Evolutionary conservation across 108 stramenopile genomes (phyloP).

Genomic region (Conticribra weissflogii): DNA sequence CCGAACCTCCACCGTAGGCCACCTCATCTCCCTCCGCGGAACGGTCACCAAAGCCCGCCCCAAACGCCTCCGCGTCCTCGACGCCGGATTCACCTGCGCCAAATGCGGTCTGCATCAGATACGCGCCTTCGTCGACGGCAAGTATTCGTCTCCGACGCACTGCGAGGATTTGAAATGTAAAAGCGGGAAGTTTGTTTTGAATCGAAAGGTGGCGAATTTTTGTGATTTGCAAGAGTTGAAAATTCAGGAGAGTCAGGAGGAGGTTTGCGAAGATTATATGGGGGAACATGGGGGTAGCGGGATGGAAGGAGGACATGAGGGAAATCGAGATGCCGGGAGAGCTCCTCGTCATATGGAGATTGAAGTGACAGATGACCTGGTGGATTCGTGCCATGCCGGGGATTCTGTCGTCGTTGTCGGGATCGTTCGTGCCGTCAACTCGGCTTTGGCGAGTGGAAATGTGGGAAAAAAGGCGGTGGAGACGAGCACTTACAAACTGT

Average conservation of each 20-base stretch:
- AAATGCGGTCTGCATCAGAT: slow-evolving; percentile 77
- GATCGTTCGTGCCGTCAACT: slow-evolving; percentile 87
- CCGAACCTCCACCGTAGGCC: slow-evolving; percentile 37
- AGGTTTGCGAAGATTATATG: slow-evolving; percentile 44
- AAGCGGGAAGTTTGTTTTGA: slow-evolving; percentile 68
- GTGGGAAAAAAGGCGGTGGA: slow-evolving; percentile 85
- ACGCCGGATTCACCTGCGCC: slow-evolving; percentile 87
- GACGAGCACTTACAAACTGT: slow-evolving; percentile 88
- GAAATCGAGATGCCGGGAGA: slow-evolving; percentile 62
- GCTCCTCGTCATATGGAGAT: slow-evolving; percentile 91
- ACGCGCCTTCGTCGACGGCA: slow-evolving; percentile 67
- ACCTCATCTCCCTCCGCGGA: slow-evolving; percentile 85
- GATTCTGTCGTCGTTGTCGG: slow-evolving; percentile 93
- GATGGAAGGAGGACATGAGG: neutral
- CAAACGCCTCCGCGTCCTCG: slow-evolving; percentile 81
- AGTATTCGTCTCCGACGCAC: slow-evolving; percentile 71
- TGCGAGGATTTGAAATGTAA: slow-evolving; percentile 72
- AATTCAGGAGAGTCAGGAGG: slow-evolving; percentile 93
- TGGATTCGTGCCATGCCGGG: slow-evolving; percentile 94
- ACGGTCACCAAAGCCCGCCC: slow-evolving; percentile 92
- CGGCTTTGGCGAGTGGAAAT: slow-evolving; percentile 82
- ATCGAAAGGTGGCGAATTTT: slow-evolving; percentile 80
- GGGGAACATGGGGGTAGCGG: slow-evolving; percentile 10
- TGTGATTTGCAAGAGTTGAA: slow-evolving; percentile 92
- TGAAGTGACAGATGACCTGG: slow-evolving; percentile 85